Evolutionary conservation across 225 moss, liverwort and hornwort genomes (phyloP).

Genomic region (Straminergon stramineum): DNA sequence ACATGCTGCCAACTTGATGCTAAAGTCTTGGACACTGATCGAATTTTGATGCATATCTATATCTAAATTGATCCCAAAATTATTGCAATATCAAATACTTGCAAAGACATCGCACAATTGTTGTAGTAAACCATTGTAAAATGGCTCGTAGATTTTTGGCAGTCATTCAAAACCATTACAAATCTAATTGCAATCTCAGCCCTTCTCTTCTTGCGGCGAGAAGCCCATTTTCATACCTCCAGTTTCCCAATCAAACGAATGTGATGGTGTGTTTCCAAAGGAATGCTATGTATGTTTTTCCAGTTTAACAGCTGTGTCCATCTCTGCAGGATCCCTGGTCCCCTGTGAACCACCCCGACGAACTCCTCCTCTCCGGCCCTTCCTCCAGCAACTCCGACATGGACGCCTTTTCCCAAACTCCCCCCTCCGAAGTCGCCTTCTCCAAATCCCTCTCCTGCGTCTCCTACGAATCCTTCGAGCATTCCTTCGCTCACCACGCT

Average conservation of each 20-base stretch:
- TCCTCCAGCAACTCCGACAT: conserved; percentile 13
- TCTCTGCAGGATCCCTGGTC: conserved; percentile 6
- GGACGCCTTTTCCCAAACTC: conserved; percentile 8
- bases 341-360: background rate
- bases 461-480: conserved; percentile 8
- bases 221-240: background rate
- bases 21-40: background rate
- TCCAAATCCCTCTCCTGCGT: conserved; percentile 3
- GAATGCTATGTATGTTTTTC: background rate
- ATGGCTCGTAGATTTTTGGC: background rate
- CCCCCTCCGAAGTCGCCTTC: background rate
- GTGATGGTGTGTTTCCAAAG: background rate
- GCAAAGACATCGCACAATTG: background rate
- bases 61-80: background rate
- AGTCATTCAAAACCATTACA: background rate
- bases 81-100: background rate
- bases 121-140: background rate
- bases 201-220: background rate
- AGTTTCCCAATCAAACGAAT: background rate
- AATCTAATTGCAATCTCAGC: background rate
- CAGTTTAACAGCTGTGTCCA: background rate
- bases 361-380: conserved; percentile 1
- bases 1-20: background rate
- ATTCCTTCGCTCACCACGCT: background rate
- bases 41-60: background rate